These are phyloP conservation scores for Talaromyces sp. DNA, from an alignment of 2,329 filamentous ascomycete species.

Conservation along the genomic window DNA sequence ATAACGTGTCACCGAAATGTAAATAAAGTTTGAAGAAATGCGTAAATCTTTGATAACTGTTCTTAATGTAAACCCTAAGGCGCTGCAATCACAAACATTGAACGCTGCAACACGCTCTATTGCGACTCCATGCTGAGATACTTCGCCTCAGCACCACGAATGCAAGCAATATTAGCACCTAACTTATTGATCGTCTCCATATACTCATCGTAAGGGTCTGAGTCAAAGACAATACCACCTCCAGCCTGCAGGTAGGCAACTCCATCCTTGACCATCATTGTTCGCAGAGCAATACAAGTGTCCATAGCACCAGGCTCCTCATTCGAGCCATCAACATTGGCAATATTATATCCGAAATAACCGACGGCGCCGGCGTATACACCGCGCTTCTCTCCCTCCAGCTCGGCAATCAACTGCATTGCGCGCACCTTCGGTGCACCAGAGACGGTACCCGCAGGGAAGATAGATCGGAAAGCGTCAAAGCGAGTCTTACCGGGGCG, in stretches of 20 bases:
- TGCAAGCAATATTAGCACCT: constrained; percentile 84
- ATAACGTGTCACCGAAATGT: too few relatives aligned
- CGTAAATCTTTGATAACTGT: constrained; percentile 9
- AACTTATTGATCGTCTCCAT: constrained; percentile 97
- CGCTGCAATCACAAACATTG: constrained; percentile 1
- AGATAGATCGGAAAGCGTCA: constrained; percentile 94
- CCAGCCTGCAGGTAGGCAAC: constrained; percentile 85
- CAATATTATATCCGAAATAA: constrained; percentile 86
- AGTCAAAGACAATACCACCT: constrained; percentile 93
- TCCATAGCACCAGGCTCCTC: constrained; percentile 86
- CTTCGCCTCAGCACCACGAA: constrained; percentile 77
- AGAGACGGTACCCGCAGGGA: constrained; percentile 93
- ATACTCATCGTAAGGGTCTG: constrained; percentile 87
- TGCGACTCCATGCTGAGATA: constrained; percentile 53
- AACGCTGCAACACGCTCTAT: constrained; percentile 2
- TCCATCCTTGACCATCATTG: constrained; percentile 91
- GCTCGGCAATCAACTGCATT: constrained; percentile 95
- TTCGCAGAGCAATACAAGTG: constrained; percentile 78
- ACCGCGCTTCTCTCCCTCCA: constrained; percentile 91
- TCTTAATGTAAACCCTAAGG: not conserved
- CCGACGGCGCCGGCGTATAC: constrained; percentile 95
- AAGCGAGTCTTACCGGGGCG: constrained; percentile 83
- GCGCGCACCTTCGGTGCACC: constrained; percentile 94
- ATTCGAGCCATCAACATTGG: constrained; percentile 63
- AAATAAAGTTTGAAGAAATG: not conserved